Evolutionary conservation across 2,329 filamentous ascomycete species (phyloP).

Genomic region (Colletotrichum melonis): DNA sequence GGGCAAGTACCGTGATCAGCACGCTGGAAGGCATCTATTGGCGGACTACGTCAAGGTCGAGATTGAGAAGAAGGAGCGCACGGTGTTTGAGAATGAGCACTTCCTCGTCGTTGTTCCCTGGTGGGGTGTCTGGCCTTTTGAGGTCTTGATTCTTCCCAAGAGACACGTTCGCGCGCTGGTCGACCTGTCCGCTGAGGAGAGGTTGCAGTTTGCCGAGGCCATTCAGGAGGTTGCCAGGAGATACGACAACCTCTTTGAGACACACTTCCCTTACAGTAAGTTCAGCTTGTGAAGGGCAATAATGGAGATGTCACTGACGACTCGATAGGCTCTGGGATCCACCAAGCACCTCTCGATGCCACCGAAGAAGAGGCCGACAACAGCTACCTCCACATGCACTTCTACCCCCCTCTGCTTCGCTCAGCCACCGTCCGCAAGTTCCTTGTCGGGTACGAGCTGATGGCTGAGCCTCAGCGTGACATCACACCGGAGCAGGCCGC

Average conservation of each 20-base stretch:
- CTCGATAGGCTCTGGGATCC: constrained; percentile 82
- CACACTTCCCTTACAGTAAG: constrained; percentile 92
- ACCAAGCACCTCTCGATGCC: constrained; percentile 91
- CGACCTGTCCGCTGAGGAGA: constrained; percentile 80
- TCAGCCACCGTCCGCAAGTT: constrained; percentile 97
- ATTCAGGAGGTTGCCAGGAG: constrained; percentile 89
- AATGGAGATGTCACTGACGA: constrained; percentile 36
- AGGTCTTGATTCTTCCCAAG: constrained; percentile 90
- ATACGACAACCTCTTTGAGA: constrained; percentile 98
- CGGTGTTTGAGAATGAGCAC: constrained; percentile 86
- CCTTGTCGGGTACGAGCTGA: constrained; percentile 93
- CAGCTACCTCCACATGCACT: constrained; percentile 96
- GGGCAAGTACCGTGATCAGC: constrained; percentile 79
- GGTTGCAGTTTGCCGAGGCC: constrained; percentile 80
- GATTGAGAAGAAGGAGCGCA: constrained; percentile 81
- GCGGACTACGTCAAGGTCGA: constrained; percentile 90
- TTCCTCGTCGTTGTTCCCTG: constrained; percentile 94
- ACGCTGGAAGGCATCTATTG: constrained; percentile 80
- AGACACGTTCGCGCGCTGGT: constrained; percentile 86
- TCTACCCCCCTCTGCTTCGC: constrained; percentile 92
- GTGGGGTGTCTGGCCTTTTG: constrained; percentile 99
- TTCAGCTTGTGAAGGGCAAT: constrained; percentile 23
- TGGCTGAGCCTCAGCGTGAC: constrained; percentile 97
- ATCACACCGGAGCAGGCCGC: constrained; percentile 98
- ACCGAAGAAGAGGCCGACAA: constrained; percentile 85